Base-by-base conservation (phyloP, 768 basidiomycete species). In the Amanita polypyramis region DNA sequence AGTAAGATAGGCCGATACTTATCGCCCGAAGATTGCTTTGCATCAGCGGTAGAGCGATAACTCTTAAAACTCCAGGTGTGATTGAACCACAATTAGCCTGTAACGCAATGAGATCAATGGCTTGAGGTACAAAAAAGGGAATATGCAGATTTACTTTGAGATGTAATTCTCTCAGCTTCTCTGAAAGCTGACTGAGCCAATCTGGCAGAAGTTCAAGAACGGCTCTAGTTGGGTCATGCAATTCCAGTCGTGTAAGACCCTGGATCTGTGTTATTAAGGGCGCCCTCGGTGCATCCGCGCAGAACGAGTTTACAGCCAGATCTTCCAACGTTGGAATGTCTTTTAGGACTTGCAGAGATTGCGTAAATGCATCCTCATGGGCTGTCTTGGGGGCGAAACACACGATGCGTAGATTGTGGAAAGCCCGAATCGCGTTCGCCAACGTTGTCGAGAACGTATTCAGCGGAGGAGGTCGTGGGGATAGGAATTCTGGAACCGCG, bases 71-170 rank as follows among this genome's bases (percentile, higher is more conserved):
- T 0, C 79, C 78, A 8, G 79, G 80, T 0, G 80, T 81, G 12
- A 82, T 64, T 4, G 79, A 82, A 5, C 79, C 79, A 55, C 80
- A 82, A 46, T 80, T 75, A 27, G 66, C 68, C 79, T 81, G 39
- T 19, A 51, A 35, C 4, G 20, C 12, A 19, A 11, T 14, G 20
- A 20, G 21, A 45, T 3, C 9, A 20, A 35, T 29, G 12, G 10
- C 39, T 20, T 23, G 15, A 17, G 10, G 34, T 6, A 37, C 10
- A 15, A 3, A 56, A 29, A 33, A 5, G 30, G 29, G 35, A 27
- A 38, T 21, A 27, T 33, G 19, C 12, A 50, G 29, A 35, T 47
- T 42, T 49, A 76, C 76, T 56, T 60, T 65, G 3, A 80, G 56
- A 59, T 72, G 68, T 19, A 78, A 59, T 32, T 61, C 65, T 14